phyloP scores from a whole-genome alignment of 371 early-diverging fungal species.

The Saksenaea oblongispora region DNA sequence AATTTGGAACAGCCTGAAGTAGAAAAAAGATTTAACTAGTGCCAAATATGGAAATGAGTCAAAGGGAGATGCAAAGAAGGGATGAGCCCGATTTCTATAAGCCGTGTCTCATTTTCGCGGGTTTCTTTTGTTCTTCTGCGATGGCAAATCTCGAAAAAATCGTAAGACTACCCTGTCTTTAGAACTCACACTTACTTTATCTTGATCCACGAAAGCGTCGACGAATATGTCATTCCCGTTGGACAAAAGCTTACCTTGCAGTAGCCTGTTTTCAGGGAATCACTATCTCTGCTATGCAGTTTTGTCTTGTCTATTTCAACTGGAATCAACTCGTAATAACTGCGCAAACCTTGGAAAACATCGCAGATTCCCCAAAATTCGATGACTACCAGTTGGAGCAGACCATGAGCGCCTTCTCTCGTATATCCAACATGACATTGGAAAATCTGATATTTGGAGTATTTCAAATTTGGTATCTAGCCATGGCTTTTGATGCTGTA shows the following conservation, averaged over 20 bases:
- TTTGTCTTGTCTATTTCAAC: slow-evolving; percentile 39
- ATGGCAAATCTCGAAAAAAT: not conserved
- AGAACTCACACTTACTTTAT: not conserved
- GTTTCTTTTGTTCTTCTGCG: not conserved
- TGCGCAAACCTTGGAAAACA: slow-evolving; percentile 8
- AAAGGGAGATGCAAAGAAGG: not conserved
- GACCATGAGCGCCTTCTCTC: slow-evolving; percentile 19
- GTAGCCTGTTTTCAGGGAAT: slow-evolving; percentile 44
- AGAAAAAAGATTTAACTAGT: not conserved
- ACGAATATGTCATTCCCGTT: slow-evolving; percentile 38
- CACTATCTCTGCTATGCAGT: slow-evolving; percentile 34
- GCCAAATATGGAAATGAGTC: not conserved
- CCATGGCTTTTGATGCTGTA: slow-evolving; percentile 54
- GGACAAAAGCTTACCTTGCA: slow-evolving; percentile 37
- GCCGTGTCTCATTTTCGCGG: not conserved
- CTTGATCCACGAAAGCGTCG: slow-evolving; percentile 21
- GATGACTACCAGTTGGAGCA: not conserved
- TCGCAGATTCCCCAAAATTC: no score
- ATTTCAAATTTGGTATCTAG: slow-evolving; percentile 46
- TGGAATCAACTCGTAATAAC: slow-evolving; percentile 20
- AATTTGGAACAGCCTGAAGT: not conserved
- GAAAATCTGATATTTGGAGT: slow-evolving; percentile 51
- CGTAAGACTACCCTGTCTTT: not conserved
- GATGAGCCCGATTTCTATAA: not conserved
- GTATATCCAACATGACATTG: slow-evolving; percentile 44